Evolutionary conservation across 2,329 filamentous ascomycete species (phyloP).

Genomic region (Trichoderma sp.): DNA sequence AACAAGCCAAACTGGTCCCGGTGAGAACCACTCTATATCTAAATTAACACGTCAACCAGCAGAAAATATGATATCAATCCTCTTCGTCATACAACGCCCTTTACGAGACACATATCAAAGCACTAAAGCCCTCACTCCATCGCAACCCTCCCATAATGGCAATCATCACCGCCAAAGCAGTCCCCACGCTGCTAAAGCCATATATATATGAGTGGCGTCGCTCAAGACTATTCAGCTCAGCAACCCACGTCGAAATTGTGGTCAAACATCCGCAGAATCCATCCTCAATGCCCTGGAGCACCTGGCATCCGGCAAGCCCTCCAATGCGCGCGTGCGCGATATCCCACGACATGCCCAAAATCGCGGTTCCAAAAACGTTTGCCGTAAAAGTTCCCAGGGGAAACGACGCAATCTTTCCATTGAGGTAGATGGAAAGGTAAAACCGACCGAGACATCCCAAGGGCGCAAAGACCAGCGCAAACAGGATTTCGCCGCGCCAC

Average conservation of each 20-base stretch:
- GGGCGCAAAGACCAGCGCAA: conserved; percentile 82
- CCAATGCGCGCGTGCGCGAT: conserved; percentile 68
- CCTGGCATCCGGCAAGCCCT: conserved; percentile 66
- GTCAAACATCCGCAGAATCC: conserved; percentile 70
- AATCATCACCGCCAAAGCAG: conserved; percentile 63
- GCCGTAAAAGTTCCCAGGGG: conserved; percentile 85
- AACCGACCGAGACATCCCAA: conserved; percentile 76
- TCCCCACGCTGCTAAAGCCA: conserved; percentile 62
- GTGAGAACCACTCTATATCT: background rate
- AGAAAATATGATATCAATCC: background rate
- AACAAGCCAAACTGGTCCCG: background rate
- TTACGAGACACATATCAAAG: conserved; percentile 42
- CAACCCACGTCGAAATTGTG: conserved; percentile 69
- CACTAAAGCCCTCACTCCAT: conserved; percentile 66
- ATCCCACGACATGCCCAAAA: conserved; percentile 78
- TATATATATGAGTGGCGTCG: conserved; percentile 68
- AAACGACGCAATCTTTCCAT: conserved; percentile 67
- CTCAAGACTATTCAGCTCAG: conserved; percentile 59
- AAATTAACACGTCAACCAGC: background rate
- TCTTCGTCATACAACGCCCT: background rate
- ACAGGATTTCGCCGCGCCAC: conserved; percentile 77
- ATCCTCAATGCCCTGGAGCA: conserved; percentile 68
- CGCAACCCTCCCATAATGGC: conserved; percentile 74
- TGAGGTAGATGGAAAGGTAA: conserved; percentile 72
- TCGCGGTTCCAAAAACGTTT: conserved; percentile 75